Evolutionary conservation across 257 asterid genomes (phyloP).

Genomic region (Marsdenia floribunda): DNA sequence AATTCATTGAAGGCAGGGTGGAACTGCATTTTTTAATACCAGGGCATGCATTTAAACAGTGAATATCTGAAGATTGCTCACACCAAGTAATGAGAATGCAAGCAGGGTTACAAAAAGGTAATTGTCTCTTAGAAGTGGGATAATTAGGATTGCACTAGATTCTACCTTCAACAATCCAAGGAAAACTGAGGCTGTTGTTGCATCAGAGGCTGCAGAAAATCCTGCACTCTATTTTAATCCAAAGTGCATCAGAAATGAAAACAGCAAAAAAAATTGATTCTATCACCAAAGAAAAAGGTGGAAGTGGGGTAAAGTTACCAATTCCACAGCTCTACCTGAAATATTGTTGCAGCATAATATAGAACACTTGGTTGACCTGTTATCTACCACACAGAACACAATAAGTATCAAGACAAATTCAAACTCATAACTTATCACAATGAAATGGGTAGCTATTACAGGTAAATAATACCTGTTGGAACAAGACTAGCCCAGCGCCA

Average conservation of each 20-base stretch:
- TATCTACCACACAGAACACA: slow-evolving; percentile 49
- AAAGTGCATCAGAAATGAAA: slow-evolving; percentile 16
- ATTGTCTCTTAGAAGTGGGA: not conserved
- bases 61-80: not conserved
- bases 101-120: not conserved
- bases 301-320: not conserved
- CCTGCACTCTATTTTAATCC: slow-evolving; percentile 69
- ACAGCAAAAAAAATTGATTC: not conserved
- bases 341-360: slow-evolving; percentile 87
- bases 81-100: not conserved
- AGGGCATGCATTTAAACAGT: not conserved
- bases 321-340: slow-evolving; percentile 55
- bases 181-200: slow-evolving; percentile 80
- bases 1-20: not conserved
- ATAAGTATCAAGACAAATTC: slow-evolving; percentile 23
- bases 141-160: slow-evolving; percentile 12
- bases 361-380: slow-evolving; percentile 99
- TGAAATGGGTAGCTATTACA: slow-evolving; percentile 9
- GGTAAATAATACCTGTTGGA: slow-evolving; percentile 71
- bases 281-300: not conserved
- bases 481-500: slow-evolving; percentile 87
- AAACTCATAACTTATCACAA: not conserved
- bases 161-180: slow-evolving; percentile 83
- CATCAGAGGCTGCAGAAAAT: slow-evolving; percentile 96
- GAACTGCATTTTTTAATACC: not conserved